Percentiles rank a stretch among this genome's conserved stretches.
Evolutionary conservation across 2,329 filamentous ascomycete genomes (phyloP).

Genomic region (Capronia americana): DNA sequence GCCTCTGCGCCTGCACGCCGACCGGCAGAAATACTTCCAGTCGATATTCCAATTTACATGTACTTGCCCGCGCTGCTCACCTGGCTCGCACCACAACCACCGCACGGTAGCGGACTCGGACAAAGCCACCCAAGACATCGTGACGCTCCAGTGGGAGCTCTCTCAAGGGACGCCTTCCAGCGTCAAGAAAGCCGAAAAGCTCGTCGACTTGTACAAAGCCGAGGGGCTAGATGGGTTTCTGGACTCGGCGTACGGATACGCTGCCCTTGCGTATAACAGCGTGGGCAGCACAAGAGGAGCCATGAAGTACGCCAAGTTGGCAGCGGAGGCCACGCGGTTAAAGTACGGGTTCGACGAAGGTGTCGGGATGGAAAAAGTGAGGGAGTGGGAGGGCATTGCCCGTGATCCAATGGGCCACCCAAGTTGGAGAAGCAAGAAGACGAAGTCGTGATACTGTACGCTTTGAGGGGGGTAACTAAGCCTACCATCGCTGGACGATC

Average conservation of each 20-base stretch:
- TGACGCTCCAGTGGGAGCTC: conserved; percentile 22
- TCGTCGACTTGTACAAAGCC: conserved; percentile 28
- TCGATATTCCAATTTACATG: conserved; percentile 33
- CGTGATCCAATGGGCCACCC: neutral
- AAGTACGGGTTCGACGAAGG: conserved; percentile 22
- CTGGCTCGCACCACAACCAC: neutral
- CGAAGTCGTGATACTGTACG: neutral
- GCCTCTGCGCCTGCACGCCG: conserved; percentile 18
- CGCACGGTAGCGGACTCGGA: conserved; percentile 13
- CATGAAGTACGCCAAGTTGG: conserved; percentile 32
- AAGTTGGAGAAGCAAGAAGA: neutral
- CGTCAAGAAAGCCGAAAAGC: conserved; percentile 27
- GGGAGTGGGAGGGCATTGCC: neutral
- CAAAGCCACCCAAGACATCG: conserved; percentile 23
- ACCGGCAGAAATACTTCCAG: conserved; percentile 26
- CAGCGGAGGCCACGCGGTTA: conserved; percentile 27
- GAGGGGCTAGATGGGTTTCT: conserved; percentile 30
- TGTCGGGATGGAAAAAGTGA: neutral
- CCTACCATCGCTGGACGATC: no score
- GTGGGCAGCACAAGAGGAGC: conserved; percentile 30
- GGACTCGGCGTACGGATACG: conserved; percentile 32
- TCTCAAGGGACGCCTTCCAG: conserved; percentile 9
- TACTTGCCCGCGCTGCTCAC: conserved; percentile 29
- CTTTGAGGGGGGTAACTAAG: no score
- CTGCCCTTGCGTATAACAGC: conserved; percentile 31